Conservation (phyloP, 768 basidiomycete species). For the Trametes elegans region DNA sequence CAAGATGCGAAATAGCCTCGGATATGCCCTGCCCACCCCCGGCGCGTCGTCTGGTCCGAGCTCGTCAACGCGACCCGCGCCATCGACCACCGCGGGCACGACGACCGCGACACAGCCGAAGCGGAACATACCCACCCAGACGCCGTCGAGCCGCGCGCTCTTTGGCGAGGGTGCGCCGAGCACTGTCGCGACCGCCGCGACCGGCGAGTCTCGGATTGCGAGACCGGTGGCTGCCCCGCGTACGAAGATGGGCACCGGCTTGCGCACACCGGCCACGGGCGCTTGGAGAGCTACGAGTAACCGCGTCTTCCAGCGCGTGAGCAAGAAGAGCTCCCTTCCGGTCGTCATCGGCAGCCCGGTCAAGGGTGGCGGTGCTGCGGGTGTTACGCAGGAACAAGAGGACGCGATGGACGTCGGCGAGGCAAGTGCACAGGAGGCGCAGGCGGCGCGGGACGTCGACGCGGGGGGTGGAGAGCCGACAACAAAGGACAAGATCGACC, state of each 20-base stretch:
- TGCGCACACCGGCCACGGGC: neutral
- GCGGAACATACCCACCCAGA: neutral
- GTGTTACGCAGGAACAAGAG: neutral
- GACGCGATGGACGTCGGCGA: neutral
- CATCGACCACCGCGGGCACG: neutral
- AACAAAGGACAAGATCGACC: constrained; percentile 13
- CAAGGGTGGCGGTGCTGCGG: constrained; percentile 30
- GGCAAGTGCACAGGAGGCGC: neutral
- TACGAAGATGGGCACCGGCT: neutral
- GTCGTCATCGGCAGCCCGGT: constrained; percentile 46
- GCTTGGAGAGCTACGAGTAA: constrained; percentile 19
- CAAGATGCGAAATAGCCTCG: neutral
- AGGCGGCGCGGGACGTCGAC: neutral
- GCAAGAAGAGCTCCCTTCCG: constrained; percentile 44
- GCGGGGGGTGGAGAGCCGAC: neutral
- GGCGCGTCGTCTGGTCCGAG: neutral
- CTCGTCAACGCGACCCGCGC: neutral
- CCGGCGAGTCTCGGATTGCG: no score
- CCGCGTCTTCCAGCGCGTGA: constrained; percentile 33
- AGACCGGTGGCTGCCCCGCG: no score
- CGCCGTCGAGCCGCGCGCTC: neutral
- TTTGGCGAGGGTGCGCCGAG: no score
- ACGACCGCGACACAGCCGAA: neutral
- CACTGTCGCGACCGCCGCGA: no score
- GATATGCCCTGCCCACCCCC: neutral